phyloP scores from a whole-genome alignment of 2,329 filamentous ascomycete genomes.

The Claviceps arundinis region DNA sequence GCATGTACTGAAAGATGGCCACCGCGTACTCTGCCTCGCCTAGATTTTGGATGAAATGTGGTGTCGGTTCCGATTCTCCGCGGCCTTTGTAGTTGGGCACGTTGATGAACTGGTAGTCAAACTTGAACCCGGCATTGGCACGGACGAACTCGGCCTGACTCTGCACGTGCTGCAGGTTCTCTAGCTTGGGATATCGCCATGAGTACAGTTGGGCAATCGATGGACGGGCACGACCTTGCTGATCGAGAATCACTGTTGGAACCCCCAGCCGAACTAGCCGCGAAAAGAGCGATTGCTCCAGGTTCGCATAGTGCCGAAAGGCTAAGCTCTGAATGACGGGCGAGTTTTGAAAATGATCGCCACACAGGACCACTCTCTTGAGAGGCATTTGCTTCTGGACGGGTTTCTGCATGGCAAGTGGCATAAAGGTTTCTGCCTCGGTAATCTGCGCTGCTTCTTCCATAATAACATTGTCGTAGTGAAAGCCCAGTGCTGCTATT shows the following conservation, averaged over 20 bases:
- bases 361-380: slow-evolving; percentile 81
- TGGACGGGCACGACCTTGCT: slow-evolving; percentile 81
- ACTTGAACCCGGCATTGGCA: slow-evolving; percentile 84
- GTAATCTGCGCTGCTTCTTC: slow-evolving; percentile 98
- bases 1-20: slow-evolving; percentile 94
- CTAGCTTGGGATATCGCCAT: slow-evolving; percentile 78
- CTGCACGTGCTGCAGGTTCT: slow-evolving; percentile 65
- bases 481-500: slow-evolving; percentile 84
- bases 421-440: slow-evolving; percentile 93
- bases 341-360: slow-evolving; percentile 93
- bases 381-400: slow-evolving; percentile 59
- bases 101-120: slow-evolving; percentile 94
- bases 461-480: slow-evolving; percentile 96
- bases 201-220: slow-evolving; percentile 81
- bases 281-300: slow-evolving; percentile 91
- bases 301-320: slow-evolving; percentile 87
- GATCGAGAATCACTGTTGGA: slow-evolving; percentile 79
- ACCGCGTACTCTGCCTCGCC: slow-evolving; percentile 96
- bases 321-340: slow-evolving; percentile 90
- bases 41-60: slow-evolving; percentile 92
- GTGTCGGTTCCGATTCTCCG: slow-evolving; percentile 79
- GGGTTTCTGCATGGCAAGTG: slow-evolving; percentile 78
- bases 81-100: slow-evolving; percentile 84
- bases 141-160: slow-evolving; percentile 55
- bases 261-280: slow-evolving; percentile 82